phyloP scores from a whole-genome alignment of 108 stramenopile genomes.

The Ochromonas danica region DNA sequence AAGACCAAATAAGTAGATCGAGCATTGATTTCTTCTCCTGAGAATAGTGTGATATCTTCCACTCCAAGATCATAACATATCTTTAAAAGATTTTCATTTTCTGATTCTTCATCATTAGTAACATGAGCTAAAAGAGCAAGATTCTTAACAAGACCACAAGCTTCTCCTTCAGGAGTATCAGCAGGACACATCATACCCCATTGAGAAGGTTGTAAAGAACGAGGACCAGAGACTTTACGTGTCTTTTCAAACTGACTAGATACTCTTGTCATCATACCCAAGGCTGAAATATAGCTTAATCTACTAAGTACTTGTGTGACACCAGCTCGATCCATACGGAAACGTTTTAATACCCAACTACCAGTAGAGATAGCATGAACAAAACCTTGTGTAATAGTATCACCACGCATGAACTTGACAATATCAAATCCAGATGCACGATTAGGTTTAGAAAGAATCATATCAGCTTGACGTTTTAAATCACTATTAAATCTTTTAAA shows the following conservation, averaged over 20 bases:
- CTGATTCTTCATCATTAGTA: constrained; percentile 88
- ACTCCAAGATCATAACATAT: constrained; percentile 90
- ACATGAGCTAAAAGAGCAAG: constrained; percentile 95
- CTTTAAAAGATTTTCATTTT: constrained; percentile 67
- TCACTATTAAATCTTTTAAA: constrained; percentile 95
- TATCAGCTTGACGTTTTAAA: constrained; percentile 86
- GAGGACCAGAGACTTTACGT: constrained; percentile 90
- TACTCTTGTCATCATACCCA: constrained; percentile 98
- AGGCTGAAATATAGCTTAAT: constrained; percentile 83
- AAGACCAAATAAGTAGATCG: constrained; percentile 76
- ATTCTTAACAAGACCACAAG: constrained; percentile 96
- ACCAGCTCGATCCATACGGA: constrained; percentile 96
- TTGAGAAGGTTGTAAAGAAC: constrained; percentile 93
- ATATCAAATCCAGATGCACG: constrained; percentile 91
- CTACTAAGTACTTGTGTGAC: constrained; percentile 91
- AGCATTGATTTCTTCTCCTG: constrained; percentile 69
- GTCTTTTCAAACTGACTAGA: constrained; percentile 96
- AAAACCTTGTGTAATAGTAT: constrained; percentile 94
- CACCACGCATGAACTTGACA: constrained; percentile 73
- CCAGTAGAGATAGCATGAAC: constrained; percentile 91
- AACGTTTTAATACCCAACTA: constrained; percentile 96
- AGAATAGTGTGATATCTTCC: constrained; percentile 81
- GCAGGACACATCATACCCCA: constrained; percentile 99
- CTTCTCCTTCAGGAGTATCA: constrained; percentile 98
- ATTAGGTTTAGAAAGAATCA: constrained; percentile 88